Conservation (phyloP, 495 filamentous ascomycete species). For the Penicillium lagena region DNA sequence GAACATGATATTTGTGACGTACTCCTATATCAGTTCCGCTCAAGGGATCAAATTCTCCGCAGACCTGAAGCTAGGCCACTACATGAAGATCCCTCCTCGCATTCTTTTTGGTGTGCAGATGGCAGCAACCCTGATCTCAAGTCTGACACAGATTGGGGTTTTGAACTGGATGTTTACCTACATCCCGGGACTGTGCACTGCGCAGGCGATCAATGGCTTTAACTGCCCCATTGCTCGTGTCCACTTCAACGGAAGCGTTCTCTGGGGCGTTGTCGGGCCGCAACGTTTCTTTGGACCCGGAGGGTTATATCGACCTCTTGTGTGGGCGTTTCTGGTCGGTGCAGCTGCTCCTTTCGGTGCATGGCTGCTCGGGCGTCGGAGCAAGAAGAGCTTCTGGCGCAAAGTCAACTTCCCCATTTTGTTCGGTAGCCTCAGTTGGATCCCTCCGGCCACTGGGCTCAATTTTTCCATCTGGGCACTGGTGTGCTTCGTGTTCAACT, state of each 20-base stretch:
- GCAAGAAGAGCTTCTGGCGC: slow-evolving; percentile 36
- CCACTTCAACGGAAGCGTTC: slow-evolving; percentile 82
- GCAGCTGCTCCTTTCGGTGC: slow-evolving; percentile 61
- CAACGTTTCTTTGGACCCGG: slow-evolving; percentile 61
- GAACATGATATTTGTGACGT: slow-evolving; percentile 87
- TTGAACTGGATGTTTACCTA: slow-evolving; percentile 85
- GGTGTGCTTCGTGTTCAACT: slow-evolving; percentile 79
- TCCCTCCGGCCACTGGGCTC: slow-evolving; percentile 58
- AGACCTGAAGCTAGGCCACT: slow-evolving; percentile 69
- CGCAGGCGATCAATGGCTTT: slow-evolving; percentile 74
- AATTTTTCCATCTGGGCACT: slow-evolving; percentile 36
- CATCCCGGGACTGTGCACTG: slow-evolving; percentile 70
- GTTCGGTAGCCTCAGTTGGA: slow-evolving; percentile 53
- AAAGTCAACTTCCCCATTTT: slow-evolving; percentile 41
- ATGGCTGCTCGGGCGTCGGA: slow-evolving; percentile 53
- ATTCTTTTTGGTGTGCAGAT: slow-evolving; percentile 72
- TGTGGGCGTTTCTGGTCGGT: slow-evolving; percentile 72
- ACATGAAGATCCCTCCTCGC: slow-evolving; percentile 88
- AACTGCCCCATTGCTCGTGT: slow-evolving; percentile 82
- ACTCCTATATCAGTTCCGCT: slow-evolving; percentile 53
- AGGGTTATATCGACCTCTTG: slow-evolving; percentile 52
- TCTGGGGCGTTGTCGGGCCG: slow-evolving; percentile 85
- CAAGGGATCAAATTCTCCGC: slow-evolving; percentile 46
- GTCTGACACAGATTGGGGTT: slow-evolving; percentile 73
- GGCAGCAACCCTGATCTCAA: slow-evolving; percentile 70